Base-by-base conservation (phyloP, 805 yeast species). In the Candida saitoana region DNA sequence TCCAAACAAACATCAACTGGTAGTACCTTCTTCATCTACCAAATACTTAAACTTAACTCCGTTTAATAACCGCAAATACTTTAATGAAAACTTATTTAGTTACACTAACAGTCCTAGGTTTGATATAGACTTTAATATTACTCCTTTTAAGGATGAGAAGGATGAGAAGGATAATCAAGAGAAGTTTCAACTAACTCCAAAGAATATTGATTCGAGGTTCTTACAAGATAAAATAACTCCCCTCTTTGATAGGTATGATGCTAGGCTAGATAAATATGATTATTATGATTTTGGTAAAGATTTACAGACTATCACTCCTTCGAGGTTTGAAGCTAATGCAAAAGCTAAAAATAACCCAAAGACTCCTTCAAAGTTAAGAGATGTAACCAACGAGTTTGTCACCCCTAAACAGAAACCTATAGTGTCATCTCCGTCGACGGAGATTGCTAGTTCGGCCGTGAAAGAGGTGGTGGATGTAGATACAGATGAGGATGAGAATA, bases 381-480 rank as follows among this genome's bases (percentile, higher is more conserved):
- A 65, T 41, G 43, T 56, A 9, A 51, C 62, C 3, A 61, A 63
- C 37, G 39, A 38, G 18, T 61, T 60, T 43, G 55, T 54, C 30
- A 67, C 72, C 1, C 73, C 74, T 2, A 60, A 62, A 8, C 63
- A 62, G 18, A 62, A 60, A 9, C 58, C 56, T 15, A 55, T 53
- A 16, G 51, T 48, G 5, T 65, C 72, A 2, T 67, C 73, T 3
- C 75, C 75, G 0, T 64, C 73, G 2, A 69, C 75, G 1, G 72
- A 68, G 8, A 62, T 69, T 4, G 55, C 69, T 54, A 57, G 66
- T 1, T 63, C 68, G 45, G 62, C 61, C 1, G 44, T 46, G 2
- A 57, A 55, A 29, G 45, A 38, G 9, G 39, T 44, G 4, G 41
- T 43, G 5, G 45, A 43, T 11, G 44, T 18, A 7, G 41, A 42